Conservation (phyloP, 495 filamentous ascomycete species). For the Paragyromitra xinjiangensis region DNA sequence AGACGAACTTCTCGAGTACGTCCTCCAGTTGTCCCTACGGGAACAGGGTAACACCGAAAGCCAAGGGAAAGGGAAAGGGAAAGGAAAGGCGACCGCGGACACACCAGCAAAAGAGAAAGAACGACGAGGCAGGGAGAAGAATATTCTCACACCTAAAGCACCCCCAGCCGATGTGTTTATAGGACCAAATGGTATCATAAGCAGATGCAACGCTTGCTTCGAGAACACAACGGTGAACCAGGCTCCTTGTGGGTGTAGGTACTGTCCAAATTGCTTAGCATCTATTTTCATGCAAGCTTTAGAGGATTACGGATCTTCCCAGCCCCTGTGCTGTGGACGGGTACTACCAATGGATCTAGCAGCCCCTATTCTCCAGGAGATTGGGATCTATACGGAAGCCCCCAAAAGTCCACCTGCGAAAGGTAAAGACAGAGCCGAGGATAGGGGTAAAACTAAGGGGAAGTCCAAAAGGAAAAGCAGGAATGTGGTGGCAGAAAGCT, state of each 20-base stretch:
- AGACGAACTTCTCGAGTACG: constrained; percentile 11
- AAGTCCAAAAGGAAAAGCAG: neutral
- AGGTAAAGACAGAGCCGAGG: neutral
- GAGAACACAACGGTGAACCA: neutral
- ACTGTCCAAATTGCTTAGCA: constrained; percentile 28
- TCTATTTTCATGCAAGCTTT: constrained; percentile 29
- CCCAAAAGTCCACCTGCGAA: neutral
- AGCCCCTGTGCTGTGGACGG: constrained; percentile 18
- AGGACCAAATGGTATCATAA: too few relatives aligned
- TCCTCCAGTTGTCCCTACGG: constrained; percentile 13
- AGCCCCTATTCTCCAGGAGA: neutral
- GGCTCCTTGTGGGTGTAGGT: constrained; percentile 39
- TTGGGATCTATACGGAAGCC: neutral
- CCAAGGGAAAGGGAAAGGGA: neutral
- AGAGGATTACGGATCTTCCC: neutral
- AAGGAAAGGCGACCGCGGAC: too few relatives aligned
- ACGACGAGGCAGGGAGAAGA: neutral
- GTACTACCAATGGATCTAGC: constrained; percentile 22
- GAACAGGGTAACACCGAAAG: neutral
- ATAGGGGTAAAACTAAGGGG: neutral
- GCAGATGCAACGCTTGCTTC: constrained; percentile 20
- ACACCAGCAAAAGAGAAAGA: neutral
- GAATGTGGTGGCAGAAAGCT: neutral
- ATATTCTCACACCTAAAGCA: neutral
- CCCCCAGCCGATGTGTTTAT: neutral